phyloP scores from a whole-genome alignment of 2,329 filamentous ascomycete species.

The Dactylellina drechsleri region DNA sequence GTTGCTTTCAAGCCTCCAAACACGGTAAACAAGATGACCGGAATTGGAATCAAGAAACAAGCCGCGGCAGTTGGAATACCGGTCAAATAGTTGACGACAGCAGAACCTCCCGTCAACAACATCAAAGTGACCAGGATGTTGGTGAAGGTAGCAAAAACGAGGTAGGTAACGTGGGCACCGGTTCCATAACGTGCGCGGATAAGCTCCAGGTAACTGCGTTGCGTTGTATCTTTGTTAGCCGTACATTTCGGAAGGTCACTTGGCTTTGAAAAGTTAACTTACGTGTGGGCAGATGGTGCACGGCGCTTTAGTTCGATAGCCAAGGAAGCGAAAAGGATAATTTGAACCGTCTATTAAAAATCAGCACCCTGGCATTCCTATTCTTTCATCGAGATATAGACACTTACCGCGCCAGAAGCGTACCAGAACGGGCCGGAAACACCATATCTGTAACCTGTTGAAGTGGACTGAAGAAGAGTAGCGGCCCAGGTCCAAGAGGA shows the following conservation, averaged over 20 bases:
- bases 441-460: constrained; percentile 83
- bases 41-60: constrained; percentile 82
- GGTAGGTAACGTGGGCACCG: constrained; percentile 78
- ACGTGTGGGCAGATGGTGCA: constrained; percentile 83
- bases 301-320: constrained; percentile 89
- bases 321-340: constrained; percentile 87
- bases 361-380: constrained; percentile 5
- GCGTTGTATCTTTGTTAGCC: constrained; percentile 10
- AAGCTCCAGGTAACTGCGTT: constrained; percentile 68
- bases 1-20: constrained; percentile 67
- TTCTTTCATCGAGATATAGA: background rate
- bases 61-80: constrained; percentile 81
- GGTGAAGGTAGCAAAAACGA: constrained; percentile 82
- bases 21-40: constrained; percentile 80
- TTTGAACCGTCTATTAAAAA: constrained; percentile 66
- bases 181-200: constrained; percentile 82
- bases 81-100: constrained; percentile 76
- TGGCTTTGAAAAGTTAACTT: constrained; percentile 7
- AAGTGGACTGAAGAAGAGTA: constrained; percentile 79
- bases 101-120: constrained; percentile 84
- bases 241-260: background rate
- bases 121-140: constrained; percentile 89
- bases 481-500: constrained; percentile 69
- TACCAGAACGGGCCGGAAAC: constrained; percentile 72
- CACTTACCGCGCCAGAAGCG: constrained; percentile 52